Base-by-base conservation (phyloP, 805 yeast species). In the Lipomyces sp. region DNA sequence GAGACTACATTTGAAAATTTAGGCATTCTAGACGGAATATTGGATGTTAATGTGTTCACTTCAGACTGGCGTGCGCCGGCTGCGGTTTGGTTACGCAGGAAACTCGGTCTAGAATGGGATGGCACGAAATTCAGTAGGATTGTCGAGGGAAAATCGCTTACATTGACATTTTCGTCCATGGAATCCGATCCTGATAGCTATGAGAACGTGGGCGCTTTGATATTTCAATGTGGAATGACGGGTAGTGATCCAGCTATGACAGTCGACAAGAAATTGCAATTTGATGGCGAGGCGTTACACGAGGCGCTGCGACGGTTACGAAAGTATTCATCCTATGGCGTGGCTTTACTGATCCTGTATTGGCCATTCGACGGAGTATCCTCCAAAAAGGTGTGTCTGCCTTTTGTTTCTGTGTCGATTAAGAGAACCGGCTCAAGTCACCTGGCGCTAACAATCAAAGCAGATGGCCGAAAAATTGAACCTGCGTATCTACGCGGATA, bases 141-240 rank as follows among this genome's bases (percentile, higher is more conserved):
- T 54, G 65, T 80, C 24, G 59, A 64, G n/a, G 72, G 73, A 30
- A 75, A 75, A 13, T 74, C 76, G 37, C 60, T 80, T n/a, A 62
- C 60, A 0, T 59, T 86, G 4, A 71, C 74, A 4, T 72, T 86
- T 11, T 71, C 79, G 1, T 79, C 85, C 30, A 75, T 86, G 53
- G 85, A 86, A 0, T 78, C 77, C 15, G 74, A 78, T 32, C 77
- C 77, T 37, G 75, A 75, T 7, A 78, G 78, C 59, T 84, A 84
- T 70, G 73, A 76, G 34, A 75, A 77, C 30, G 74, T 83, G 4
- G 78, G 82, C 0, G 80, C 84, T 61, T 62, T 87, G 4, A 68
- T 87, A 2, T 79, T 86, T 71, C 87, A 85, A 69, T 80, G 87
- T 69, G 90, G 90, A 2, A 71, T 82, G 32, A 71, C 78, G 1